Conservation (phyloP, 2,329 filamentous ascomycete species). For the Paramyrothecium roridum region DNA sequence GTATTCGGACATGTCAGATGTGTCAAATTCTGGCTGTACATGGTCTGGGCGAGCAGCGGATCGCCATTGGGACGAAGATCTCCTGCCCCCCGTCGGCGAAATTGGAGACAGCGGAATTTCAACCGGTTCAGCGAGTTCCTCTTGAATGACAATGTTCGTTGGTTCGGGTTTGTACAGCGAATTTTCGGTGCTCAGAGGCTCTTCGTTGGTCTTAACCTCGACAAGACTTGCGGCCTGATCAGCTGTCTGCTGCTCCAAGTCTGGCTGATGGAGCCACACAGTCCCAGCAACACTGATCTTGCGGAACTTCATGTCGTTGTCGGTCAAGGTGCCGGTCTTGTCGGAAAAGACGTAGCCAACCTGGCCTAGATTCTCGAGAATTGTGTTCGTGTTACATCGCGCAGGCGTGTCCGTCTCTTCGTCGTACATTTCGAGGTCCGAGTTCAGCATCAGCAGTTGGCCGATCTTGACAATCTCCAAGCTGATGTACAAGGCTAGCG, state of each 20-base stretch:
- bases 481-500: conserved; percentile 85
- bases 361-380: conserved; percentile 90
- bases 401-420: conserved; percentile 79
- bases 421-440: conserved; percentile 89
- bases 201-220: conserved; percentile 11
- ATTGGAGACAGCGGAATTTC: conserved; percentile 20
- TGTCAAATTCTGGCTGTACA: conserved; percentile 57
- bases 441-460: conserved; percentile 73
- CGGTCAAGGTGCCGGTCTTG: conserved; percentile 91
- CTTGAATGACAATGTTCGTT: conserved; percentile 24
- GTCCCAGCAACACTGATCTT: conserved; percentile 88
- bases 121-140: conserved; percentile 25
- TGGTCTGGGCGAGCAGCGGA: conserved; percentile 46
- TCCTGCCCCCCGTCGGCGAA: conserved; percentile 27
- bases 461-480: conserved; percentile 83
- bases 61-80: conserved; percentile 48
- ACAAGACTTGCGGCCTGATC: conserved; percentile 20
- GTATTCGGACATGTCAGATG: conserved; percentile 73
- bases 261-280: conserved; percentile 81
- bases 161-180: conserved; percentile 24
- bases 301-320: conserved; percentile 93
- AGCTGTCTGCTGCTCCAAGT: conserved; percentile 46
- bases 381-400: conserved; percentile 88
- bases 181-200: conserved; percentile 17
- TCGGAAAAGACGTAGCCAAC: conserved; percentile 89